Conservation (phyloP, 2,329 filamentous ascomycete genomes). For the Phoma sp. region DNA sequence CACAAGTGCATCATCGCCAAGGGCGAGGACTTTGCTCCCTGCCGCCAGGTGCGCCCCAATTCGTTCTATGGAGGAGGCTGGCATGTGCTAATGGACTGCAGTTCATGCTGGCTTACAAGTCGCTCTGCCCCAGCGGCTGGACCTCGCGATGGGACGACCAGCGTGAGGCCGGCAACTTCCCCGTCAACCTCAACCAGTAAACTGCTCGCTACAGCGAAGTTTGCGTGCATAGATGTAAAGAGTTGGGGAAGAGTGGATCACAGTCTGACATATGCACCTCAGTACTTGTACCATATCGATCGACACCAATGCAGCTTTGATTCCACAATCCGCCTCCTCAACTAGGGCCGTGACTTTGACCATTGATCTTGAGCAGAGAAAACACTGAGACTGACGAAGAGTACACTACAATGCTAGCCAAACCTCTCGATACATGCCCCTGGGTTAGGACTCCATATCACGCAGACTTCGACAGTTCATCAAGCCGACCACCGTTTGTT, state of each 20-base stretch:
- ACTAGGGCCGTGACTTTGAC: neutral
- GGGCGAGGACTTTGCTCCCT: slow-evolving; percentile 97
- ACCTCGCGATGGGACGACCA: slow-evolving; percentile 95
- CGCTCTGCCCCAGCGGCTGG: slow-evolving; percentile 96
- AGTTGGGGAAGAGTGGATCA: slow-evolving; percentile 28
- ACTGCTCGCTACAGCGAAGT: slow-evolving; percentile 21
- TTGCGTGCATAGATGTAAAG: slow-evolving; percentile 27
- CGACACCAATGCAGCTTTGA: slow-evolving; percentile 39
- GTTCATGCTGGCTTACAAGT: slow-evolving; percentile 97
- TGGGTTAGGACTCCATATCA: too few species aligned
- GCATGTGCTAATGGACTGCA: slow-evolving; percentile 51
- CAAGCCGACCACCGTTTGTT: too few species aligned
- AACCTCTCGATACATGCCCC: too few species aligned
- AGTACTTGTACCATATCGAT: slow-evolving; percentile 41
- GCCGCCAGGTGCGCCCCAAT: slow-evolving; percentile 77
- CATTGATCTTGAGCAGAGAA: neutral
- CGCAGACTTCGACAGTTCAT: too few species aligned
- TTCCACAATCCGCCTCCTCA: slow-evolving; percentile 14
- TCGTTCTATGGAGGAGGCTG: neutral
- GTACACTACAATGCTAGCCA: neutral
- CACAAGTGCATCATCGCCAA: slow-evolving; percentile 99
- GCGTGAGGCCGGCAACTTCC: slow-evolving; percentile 70
- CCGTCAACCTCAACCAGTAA: slow-evolving; percentile 49
- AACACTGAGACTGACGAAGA: neutral
- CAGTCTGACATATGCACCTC: slow-evolving; percentile 32